Evolutionary conservation across 257 asterid genomes (phyloP).

Genomic region (Fraxinus pennsylvanica): DNA sequence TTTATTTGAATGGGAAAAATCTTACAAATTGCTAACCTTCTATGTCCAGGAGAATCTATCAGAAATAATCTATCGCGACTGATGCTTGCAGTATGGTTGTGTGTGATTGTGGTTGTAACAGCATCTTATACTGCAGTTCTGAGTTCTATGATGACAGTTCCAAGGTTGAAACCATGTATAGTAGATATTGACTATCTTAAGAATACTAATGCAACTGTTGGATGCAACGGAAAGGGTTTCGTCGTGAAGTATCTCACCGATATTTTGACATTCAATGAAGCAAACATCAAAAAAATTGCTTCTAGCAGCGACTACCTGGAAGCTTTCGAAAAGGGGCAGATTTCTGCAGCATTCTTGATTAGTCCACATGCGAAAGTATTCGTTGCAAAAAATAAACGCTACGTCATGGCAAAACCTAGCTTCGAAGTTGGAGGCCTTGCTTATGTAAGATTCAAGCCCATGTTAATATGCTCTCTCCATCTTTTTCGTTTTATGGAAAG

Average conservation of each 20-base stretch:
- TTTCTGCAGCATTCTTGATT: slow-evolving; percentile 64
- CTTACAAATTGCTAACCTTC: not conserved
- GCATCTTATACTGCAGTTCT: slow-evolving; percentile 63
- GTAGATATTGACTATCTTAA: slow-evolving; percentile 41
- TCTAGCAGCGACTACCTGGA: slow-evolving; percentile 41
- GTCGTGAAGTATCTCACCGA: slow-evolving; percentile 36
- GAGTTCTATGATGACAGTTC: slow-evolving; percentile 59
- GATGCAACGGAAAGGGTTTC: slow-evolving; percentile 57
- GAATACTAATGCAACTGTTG: slow-evolving; percentile 46
- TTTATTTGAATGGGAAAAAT: too few species aligned
- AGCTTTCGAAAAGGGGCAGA: slow-evolving; percentile 48
- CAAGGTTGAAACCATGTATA: slow-evolving; percentile 47
- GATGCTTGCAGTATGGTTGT: slow-evolving; percentile 54
- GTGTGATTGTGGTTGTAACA: slow-evolving; percentile 42
- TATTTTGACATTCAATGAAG: slow-evolving; percentile 40
- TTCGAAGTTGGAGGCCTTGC: slow-evolving; percentile 71
- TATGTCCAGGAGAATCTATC: slow-evolving; percentile 49
- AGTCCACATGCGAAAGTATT: slow-evolving; percentile 62
- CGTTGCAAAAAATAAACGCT: slow-evolving; percentile 46
- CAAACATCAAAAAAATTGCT: slow-evolving; percentile 31
- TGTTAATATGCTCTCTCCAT: not conserved
- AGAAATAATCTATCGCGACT: slow-evolving; percentile 44
- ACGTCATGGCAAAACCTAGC: slow-evolving; percentile 45
- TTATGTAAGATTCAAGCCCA: slow-evolving; percentile 46
- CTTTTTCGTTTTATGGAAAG: not conserved